Evolutionary conservation across 495 filamentous ascomycete genomes (phyloP).

Genomic region (Neurospora sp.): DNA sequence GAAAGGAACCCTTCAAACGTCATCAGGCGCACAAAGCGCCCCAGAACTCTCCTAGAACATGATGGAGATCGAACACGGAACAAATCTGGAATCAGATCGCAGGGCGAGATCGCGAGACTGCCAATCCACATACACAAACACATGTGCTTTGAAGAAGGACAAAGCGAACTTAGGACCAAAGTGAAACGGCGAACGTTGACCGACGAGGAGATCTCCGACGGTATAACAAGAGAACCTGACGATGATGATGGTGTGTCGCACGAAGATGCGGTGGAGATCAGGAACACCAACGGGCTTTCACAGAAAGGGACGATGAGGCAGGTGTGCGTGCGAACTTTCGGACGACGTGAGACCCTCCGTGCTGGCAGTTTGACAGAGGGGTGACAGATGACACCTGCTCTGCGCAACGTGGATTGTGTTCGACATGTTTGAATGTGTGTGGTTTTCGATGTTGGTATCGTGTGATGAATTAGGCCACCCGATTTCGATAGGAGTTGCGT

Average conservation of each 20-base stretch:
- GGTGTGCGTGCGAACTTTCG: neutral
- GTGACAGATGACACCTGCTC: neutral
- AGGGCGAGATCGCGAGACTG: neutral
- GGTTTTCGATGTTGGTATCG: neutral
- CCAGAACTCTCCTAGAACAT: neutral
- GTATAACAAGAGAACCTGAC: neutral
- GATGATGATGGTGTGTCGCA: neutral
- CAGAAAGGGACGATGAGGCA: neutral
- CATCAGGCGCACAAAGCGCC: neutral
- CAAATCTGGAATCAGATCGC: neutral
- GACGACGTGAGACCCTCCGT: neutral
- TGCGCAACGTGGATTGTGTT: neutral
- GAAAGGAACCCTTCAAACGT: neutral
- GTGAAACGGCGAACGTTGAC: neutral
- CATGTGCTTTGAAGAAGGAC: neutral
- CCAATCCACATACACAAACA: neutral
- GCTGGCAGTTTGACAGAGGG: neutral
- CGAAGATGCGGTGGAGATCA: neutral
- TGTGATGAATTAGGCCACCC: neutral
- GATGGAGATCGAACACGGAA: neutral
- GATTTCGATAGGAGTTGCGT: neutral
- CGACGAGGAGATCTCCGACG: neutral
- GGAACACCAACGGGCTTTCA: neutral
- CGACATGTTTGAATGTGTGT: neutral
- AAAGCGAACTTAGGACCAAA: neutral